Base-by-base conservation (phyloP, 1,284 basidiomycete species). In the Moesziomyces antarcticus region DNA sequence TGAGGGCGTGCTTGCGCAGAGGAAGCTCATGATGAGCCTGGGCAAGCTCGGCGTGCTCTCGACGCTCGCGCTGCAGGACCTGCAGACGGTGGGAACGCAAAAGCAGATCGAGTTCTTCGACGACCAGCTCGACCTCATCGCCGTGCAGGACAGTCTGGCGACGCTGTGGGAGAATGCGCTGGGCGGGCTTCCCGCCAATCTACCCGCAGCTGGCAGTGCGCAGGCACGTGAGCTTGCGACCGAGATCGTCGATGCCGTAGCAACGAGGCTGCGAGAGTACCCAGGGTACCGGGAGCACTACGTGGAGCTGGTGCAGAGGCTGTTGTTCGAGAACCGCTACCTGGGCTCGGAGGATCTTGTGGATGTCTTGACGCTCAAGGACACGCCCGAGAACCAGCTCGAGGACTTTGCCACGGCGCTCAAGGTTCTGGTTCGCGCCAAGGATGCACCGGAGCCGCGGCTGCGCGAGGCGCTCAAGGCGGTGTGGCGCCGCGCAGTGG, bases 11-110 rank as follows among this genome's bases (percentile, higher is more conserved):
- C 20, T 75, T 37, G 40, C 43, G 20, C 69, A 71, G 43, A 50
- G 81, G 44, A 50, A 97, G 93, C 87, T 96, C 50, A 91, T 94
- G 88, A 88, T 96, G 56, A 95, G 93, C 79, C 89, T 99, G 30
- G 92, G 92, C 45, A 98, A 98, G 85, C 88, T 99, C 7, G 87
- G 92, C 0, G 89, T 92, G 61, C 87, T 97, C 9, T 92, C 92
- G 8, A 53, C 58, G 18, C 55, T 76, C 20, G 20, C 44, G 3
- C 52, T 68, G 40, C 48, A 69, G 14, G 74, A 77, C 9, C 47
- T 78, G 8, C 51, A 59, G 18, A 62, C 45, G 20, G 63, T 66
- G 13, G 61, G 59, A 0, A 52, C 65, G 27, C 84, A 85, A 55
- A 75, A 79, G 49, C 61, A 73, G 21, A 78, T 87, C 42, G 85